Base-by-base conservation (phyloP, 1,284 basidiomycete genomes). In the Irpex rosettiformis region DNA sequence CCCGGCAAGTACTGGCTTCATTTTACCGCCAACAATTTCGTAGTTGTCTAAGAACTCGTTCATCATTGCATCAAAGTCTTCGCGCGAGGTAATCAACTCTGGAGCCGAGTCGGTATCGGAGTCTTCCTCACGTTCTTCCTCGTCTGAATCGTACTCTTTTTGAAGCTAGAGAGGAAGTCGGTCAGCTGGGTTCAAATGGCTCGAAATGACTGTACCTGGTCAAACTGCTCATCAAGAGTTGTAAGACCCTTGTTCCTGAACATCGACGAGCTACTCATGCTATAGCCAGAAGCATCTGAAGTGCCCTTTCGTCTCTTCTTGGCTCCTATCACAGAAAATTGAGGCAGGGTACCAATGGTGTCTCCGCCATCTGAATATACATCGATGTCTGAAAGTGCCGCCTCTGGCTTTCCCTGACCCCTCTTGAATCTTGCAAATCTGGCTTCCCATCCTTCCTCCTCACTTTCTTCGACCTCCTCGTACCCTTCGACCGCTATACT, bases 241-340 rank as follows among this genome's bases (percentile, higher is more conserved):
- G 91, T 85, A 33, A 99, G 75, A 0, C 93, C 89, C 66, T 95
- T 86, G 67, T 94, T 99, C 43, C 97, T 83, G 75, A 88, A 93
- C 91, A 99, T 95, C 24, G 94, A 94, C 2, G 94, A 96, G 66
- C 93, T 95, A 69, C 91, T 96, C 96, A 99, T 98, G 70, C 90
- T 93, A 78, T 95, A 96, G 10, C 93, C 93, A 21, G 93, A 93
- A 2, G 91, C 93, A 65, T 94, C 88, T 47, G 90, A 93, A 1
- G 85, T 79, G 6, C 86, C 86, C 69, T 88, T 91, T 65, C 91
- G 79, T 65, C 88, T 79, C 66, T 84, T 81, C 78, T 90, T 91
- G 28, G 86, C 87, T 49, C 93, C 89, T 52, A 88, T 80, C 58
- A 94, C 87, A n/a, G 86, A 82, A 58, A 89, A 79, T 51, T 77